A percentile compares a stretch with the other conserved stretches of the same genome.
Conservation (phyloP, 2,329 filamentous ascomycete genomes). For the Exophiala xenobiotica region DNA sequence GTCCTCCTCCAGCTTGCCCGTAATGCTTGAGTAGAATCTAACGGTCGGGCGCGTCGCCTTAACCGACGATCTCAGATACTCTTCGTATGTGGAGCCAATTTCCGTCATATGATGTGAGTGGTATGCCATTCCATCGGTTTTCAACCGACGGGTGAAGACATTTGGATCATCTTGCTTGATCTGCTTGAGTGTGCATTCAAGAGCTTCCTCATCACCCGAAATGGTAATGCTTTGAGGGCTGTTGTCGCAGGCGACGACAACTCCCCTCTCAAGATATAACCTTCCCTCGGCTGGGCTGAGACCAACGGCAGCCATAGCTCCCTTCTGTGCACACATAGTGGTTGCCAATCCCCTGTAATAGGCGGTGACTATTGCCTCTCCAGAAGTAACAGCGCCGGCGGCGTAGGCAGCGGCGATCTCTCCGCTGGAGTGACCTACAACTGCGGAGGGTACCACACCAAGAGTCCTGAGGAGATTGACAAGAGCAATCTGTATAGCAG, state of each 20-base stretch:
- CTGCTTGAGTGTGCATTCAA: slow-evolving; percentile 25
- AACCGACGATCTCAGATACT: neutral
- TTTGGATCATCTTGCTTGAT: slow-evolving; percentile 21
- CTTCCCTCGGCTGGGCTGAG: slow-evolving; percentile 16
- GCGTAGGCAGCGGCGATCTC: slow-evolving; percentile 41
- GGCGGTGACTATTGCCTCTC: slow-evolving; percentile 26
- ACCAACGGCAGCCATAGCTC: slow-evolving; percentile 37
- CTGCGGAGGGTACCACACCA: slow-evolving; percentile 30
- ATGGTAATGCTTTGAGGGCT: slow-evolving; percentile 36
- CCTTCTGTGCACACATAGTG: slow-evolving; percentile 12
- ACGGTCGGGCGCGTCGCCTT: neutral
- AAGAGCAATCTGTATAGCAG: slow-evolving; percentile 38
- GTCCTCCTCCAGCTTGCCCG: slow-evolving; percentile 16
- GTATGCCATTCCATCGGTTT: slow-evolving; percentile 35
- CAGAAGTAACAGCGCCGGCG: slow-evolving; percentile 22
- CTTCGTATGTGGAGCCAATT: slow-evolving; percentile 2
- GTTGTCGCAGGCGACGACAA: slow-evolving; percentile 36
- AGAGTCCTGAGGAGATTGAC: slow-evolving; percentile 32
- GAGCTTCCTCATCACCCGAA: slow-evolving; percentile 32
- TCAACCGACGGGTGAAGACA: slow-evolving; percentile 33
- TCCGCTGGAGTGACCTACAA: slow-evolving; percentile 39
- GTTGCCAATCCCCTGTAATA: slow-evolving; percentile 30
- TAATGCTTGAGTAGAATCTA: slow-evolving; percentile 6
- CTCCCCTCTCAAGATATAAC: slow-evolving; percentile 2
- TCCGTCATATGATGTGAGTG: slow-evolving; percentile 38